These are phyloP conservation scores for Leishmania lainsoni DNA, from an alignment of 208 protist genomes.

Conservation along the genomic window DNA sequence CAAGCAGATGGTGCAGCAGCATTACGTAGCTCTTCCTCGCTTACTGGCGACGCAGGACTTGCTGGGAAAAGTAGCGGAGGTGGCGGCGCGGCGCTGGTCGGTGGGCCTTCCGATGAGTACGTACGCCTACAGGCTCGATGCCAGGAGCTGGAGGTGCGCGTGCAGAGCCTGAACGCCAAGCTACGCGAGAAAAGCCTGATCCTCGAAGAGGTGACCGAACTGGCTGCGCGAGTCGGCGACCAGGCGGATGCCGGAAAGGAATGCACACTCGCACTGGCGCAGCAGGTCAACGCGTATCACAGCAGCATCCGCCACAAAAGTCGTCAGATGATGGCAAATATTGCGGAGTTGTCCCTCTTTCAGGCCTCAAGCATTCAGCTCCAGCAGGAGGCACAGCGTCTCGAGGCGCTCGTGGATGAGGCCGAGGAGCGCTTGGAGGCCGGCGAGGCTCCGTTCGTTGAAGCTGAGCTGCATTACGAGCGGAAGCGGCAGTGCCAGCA, in stretches of 20 bases:
- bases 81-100: conserved; percentile 13
- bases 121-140: conserved; percentile 88
- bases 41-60: conserved; percentile 5
- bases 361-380: conserved; percentile 92
- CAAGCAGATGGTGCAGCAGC: not conserved
- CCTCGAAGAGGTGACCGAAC: conserved; percentile 93
- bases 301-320: conserved; percentile 86
- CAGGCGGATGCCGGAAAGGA: conserved; percentile 88
- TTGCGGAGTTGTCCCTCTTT: conserved; percentile 96
- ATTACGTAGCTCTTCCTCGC: not conserved
- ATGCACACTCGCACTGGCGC: conserved; percentile 92
- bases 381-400: conserved; percentile 84
- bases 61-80: not conserved
- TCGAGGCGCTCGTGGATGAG: conserved; percentile 79
- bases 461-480: conserved; percentile 80
- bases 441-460: conserved; percentile 83
- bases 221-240: conserved; percentile 83
- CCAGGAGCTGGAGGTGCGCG: conserved; percentile 89
- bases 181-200: conserved; percentile 97
- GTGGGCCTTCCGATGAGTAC: conserved; percentile 70
- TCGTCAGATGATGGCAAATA: conserved; percentile 95
- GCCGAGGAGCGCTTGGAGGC: conserved; percentile 74
- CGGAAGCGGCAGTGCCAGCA: conserved; percentile 59
- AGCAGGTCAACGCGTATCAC: conserved; percentile 94
- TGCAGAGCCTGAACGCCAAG: conserved; percentile 93